Conservation (phyloP, 1,284 basidiomycete species). For the Gastroboletus turbinatus region DNA sequence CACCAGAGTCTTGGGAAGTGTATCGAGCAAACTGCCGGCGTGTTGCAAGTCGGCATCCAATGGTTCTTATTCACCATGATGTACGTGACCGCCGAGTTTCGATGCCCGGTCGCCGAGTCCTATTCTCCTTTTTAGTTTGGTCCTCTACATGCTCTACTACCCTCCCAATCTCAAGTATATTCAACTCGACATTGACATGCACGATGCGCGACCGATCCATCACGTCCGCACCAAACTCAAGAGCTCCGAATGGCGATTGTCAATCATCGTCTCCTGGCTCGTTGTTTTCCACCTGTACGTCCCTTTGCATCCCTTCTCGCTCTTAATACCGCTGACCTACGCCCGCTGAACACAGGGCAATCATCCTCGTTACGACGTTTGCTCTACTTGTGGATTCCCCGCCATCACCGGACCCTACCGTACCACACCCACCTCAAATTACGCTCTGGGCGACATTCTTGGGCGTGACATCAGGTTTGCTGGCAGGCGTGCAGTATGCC, state of each 20-base stretch:
- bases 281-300: constrained; percentile 76
- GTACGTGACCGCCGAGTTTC: constrained; percentile 41
- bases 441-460: constrained; percentile 82
- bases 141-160: constrained; percentile 93
- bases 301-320: constrained; percentile 7
- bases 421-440: constrained; percentile 41
- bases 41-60: constrained; percentile 81
- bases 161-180: constrained; percentile 79
- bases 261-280: constrained; percentile 72
- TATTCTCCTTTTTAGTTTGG: constrained; percentile 51
- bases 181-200: constrained; percentile 44
- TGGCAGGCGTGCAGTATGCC: constrained; percentile 84
- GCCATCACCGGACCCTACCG: constrained; percentile 37
- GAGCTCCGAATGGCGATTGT: constrained; percentile 74
- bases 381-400: constrained; percentile 51
- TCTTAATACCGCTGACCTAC: constrained; percentile 5
- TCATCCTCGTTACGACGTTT: constrained; percentile 55
- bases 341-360: constrained; percentile 39
- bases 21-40: constrained; percentile 79
- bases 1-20: constrained; percentile 70
- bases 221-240: constrained; percentile 49
- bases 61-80: constrained; percentile 87
- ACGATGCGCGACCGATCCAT: constrained; percentile 42
- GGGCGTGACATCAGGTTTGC: constrained; percentile 76
- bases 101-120: background rate